Evolutionary conservation across 129 eudicot genomes (phyloP).

Genomic region (Helianthus annuus): DNA sequence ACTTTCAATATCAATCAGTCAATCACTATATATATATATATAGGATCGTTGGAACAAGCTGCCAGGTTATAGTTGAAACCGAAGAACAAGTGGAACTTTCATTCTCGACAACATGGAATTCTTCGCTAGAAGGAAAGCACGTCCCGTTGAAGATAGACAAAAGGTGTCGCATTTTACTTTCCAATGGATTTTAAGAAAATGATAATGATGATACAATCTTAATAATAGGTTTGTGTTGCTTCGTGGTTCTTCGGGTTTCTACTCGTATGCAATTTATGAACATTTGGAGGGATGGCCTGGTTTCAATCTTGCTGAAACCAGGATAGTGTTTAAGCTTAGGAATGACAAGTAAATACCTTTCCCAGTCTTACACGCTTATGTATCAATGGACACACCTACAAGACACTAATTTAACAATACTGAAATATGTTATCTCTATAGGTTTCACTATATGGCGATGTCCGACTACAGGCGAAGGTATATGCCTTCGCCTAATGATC

Average conservation of each 20-base stretch:
- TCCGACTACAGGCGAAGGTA: slow-evolving; percentile 73
- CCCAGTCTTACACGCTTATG: not conserved
- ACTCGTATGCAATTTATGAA: slow-evolving; percentile 76
- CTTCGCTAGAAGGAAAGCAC: slow-evolving; percentile 36
- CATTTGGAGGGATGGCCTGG: slow-evolving; percentile 75
- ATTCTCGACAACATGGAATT: slow-evolving; percentile 56
- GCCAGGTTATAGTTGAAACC: slow-evolving; percentile 40
- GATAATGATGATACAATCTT: not conserved
- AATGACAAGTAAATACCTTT: slow-evolving; percentile 59
- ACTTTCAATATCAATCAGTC: not conserved
- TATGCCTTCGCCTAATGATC: slow-evolving; percentile 81
- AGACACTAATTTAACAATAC: not conserved
- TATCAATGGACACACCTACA: not conserved
- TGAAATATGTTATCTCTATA: slow-evolving; percentile 8
- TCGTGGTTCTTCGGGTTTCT: slow-evolving; percentile 80
- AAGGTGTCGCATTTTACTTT: slow-evolving; percentile 17
- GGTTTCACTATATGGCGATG: slow-evolving; percentile 91
- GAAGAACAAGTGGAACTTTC: slow-evolving; percentile 62
- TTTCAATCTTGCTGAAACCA: slow-evolving; percentile 67
- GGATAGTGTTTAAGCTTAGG: slow-evolving; percentile 81
- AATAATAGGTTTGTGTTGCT: slow-evolving; percentile 70
- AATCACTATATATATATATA: not conserved
- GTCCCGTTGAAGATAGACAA: slow-evolving; percentile 47
- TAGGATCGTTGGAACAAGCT: slow-evolving; percentile 45
- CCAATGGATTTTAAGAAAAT: not conserved